Evolutionary conservation across 1,284 basidiomycete species (phyloP).

Genomic region (Puccinia brachypodii): DNA sequence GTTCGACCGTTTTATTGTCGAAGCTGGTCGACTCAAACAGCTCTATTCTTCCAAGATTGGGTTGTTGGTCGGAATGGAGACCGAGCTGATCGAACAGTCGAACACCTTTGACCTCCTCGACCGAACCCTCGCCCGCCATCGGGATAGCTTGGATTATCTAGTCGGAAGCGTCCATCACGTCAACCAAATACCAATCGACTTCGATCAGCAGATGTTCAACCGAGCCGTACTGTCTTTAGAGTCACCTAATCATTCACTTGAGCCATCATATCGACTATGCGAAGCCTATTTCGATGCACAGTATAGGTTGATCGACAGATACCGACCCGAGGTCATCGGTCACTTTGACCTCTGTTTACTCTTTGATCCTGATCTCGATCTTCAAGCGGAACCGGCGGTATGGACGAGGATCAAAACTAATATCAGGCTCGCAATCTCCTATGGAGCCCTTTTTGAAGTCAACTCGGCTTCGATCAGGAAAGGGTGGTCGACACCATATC

Average conservation of each 20-base stretch:
- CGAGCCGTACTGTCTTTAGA: slow-evolving; percentile 49
- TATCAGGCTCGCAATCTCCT: slow-evolving; percentile 69
- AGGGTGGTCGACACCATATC: slow-evolving; percentile 82
- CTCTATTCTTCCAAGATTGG: slow-evolving; percentile 67
- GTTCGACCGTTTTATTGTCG: slow-evolving; percentile 69
- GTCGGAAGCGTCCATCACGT: slow-evolving; percentile 95
- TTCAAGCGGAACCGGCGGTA: slow-evolving; percentile 59
- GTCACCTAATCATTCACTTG: slow-evolving; percentile 51
- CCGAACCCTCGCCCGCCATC: slow-evolving; percentile 61
- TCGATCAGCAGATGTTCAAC: slow-evolving; percentile 70
- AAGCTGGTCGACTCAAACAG: slow-evolving; percentile 73
- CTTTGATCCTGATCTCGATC: slow-evolving; percentile 60
- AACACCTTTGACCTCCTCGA: slow-evolving; percentile 64
- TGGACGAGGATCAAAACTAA: slow-evolving; percentile 74
- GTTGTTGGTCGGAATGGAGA: slow-evolving; percentile 87
- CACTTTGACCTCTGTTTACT: slow-evolving; percentile 89
- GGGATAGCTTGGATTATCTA: slow-evolving; percentile 75
- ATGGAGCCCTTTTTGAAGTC: slow-evolving; percentile 90
- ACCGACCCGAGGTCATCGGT: slow-evolving; percentile 85
- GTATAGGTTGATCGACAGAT: slow-evolving; percentile 66
- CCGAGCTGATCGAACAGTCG: slow-evolving; percentile 74
- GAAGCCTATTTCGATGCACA: slow-evolving; percentile 79
- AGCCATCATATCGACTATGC: slow-evolving; percentile 60
- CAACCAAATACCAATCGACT: slow-evolving; percentile 84
- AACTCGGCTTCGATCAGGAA: slow-evolving; percentile 92